Evolutionary conservation across 257 asterid genomes (phyloP), one percentile per base, ranked within the genome.

Genomic region (Plantago major): DNA sequence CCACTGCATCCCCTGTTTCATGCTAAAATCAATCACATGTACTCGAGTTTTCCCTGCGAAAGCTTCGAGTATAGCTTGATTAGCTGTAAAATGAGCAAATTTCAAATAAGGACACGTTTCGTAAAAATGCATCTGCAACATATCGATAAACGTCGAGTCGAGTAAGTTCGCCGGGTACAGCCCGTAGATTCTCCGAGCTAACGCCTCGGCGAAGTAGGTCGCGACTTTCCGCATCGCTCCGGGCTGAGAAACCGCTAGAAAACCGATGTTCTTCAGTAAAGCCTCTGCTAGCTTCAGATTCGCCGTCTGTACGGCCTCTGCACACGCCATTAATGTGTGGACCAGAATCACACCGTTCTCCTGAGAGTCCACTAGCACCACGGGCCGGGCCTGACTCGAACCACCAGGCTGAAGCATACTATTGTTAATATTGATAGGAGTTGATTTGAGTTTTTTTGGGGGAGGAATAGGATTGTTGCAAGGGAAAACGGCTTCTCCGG

Each of bases 1-100:
- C 98, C 98, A 91, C 46, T 91, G 98, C 94, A 88, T 82, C 60
- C 98, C 98, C 67, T 91, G 96, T 37, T 86, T 88, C 86, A 88
- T 88, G 11, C 94, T 76, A 71, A 88, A 91, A 82, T 91, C 98
- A 26, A 88, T 84, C 0, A 88, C 88, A 59, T 91, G 98, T 0
- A 91, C 96, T 0, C 79, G 73, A 0, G 0, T 67, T 67, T 86
- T 84, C 16, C 85, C 87, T 0, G 78, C 79, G 42, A 91, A 81
- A 3, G 94, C 98, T 55, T 91, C 96, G 5, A 88, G 81, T 7
- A 91, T 91, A 0, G 95, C 98, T 64, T 91, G 98, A 64, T 91
- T 88, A 0, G 98, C 98, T 1, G 98, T 91, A 56, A 91, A 91
- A 68, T 91, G 98, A 0, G 96, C 92, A 71, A 91, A 91, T 60